Evolutionary conservation across 257 asterid genomes (phyloP), one percentile per base, ranked within the genome.

Genomic region (Eustoma russellianum): DNA sequence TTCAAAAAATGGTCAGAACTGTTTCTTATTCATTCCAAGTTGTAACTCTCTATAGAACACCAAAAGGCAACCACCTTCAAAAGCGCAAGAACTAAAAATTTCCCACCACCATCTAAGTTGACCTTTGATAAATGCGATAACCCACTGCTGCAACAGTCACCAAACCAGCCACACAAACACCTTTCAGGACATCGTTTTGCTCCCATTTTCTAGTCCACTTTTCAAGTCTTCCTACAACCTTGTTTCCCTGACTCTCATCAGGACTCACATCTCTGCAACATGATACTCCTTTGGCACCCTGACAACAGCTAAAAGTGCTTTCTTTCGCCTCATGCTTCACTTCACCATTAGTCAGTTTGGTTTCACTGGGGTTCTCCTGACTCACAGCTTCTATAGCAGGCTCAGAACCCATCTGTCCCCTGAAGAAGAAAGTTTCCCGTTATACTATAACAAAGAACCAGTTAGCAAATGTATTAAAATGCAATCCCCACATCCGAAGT

Each of bases 361-460:
- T 67, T 47, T 81, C 93, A 67, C 76, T 80, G 13, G 79, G 47
- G 59, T 58, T 74, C 74, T 62, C 69, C 51, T 55, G 73, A 67
- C 80, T 85, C 43, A 71, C 77, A 18, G 66, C 68, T 38, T 73
- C 64, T 48, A 71, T 81, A 61, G 75, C 73, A 62, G 79, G 73
- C 70, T 70, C 63, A 24, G 46, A 47, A 34, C 95, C 94, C 97
- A 92, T 83, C 80, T 79, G 74, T 47, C 99, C 99, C 75, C 99
- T 92, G 79, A n/a, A 67, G 41, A 50, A 8, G 7, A 38, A 5
- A 38, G 43, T 38, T 38, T 38, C 11, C 5, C 2, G 43, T 38
- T 38, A 38, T 38, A 38, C 43, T 38, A 38, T 38, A 2, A 2
- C 7, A 34, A 13, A 6, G 5, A 12, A 7, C 11, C 58, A 35